phyloP scores from a whole-genome alignment of 305 asterid species.

The Solanum hybrid region DNA sequence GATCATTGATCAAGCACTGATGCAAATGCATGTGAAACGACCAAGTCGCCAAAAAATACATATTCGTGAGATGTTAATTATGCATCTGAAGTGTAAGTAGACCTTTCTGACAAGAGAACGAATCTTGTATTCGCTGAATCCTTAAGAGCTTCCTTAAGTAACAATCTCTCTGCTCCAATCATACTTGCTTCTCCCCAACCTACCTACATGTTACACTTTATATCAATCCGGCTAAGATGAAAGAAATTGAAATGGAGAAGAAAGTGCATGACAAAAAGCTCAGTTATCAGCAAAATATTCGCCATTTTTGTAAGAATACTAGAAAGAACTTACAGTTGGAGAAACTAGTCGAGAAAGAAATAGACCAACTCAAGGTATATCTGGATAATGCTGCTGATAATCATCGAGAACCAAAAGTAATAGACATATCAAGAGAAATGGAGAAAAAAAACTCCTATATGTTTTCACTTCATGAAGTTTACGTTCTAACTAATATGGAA shows the following conservation, averaged over 20 bases:
- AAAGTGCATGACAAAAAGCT: background rate
- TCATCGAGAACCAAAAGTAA: background rate
- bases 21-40: background rate
- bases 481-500: background rate
- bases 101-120: constrained; percentile 94
- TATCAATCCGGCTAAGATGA: background rate
- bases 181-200: constrained; percentile 93
- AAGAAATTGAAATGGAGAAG: background rate
- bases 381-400: background rate
- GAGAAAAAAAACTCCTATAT: background rate
- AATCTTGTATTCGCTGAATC: constrained; percentile 90
- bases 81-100: background rate
- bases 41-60: background rate
- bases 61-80: background rate
- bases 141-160: constrained; percentile 69
- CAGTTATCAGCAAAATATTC: background rate
- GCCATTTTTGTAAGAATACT: background rate
- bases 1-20: background rate
- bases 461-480: background rate
- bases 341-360: background rate
- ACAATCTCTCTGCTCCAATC: constrained; percentile 93
- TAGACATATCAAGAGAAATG: background rate
- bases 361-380: background rate
- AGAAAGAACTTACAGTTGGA: background rate
- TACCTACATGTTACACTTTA: constrained; percentile 44